A percentile compares a stretch with the other conserved stretches of the same genome.
These are phyloP conservation scores for Monilinia fructicola DNA, from an alignment of 2,329 filamentous ascomycete genomes.

Conservation along the genomic window DNA sequence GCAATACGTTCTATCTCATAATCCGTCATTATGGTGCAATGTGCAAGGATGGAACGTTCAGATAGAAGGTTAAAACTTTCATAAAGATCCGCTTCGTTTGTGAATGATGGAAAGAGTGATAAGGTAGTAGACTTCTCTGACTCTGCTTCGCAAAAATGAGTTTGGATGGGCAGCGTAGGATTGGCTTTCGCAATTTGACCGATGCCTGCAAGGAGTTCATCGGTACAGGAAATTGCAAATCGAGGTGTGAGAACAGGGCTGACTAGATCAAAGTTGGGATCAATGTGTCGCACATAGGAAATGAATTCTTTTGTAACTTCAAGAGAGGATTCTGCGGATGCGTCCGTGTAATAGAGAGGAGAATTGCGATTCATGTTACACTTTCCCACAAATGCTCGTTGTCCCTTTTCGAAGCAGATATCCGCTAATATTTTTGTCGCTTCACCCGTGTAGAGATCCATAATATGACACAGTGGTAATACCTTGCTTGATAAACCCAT, in stretches of 20 bases:
- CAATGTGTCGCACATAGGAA: slow-evolving; percentile 46
- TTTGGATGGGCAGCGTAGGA: slow-evolving; percentile 57
- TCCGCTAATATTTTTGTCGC: slow-evolving; percentile 84
- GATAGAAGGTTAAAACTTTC: slow-evolving; percentile 54
- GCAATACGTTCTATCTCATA: slow-evolving; percentile 53
- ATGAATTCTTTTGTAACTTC: slow-evolving; percentile 26
- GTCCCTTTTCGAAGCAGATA: slow-evolving; percentile 73
- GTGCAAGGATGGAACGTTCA: slow-evolving; percentile 59
- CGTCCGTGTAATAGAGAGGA: slow-evolving; percentile 55
- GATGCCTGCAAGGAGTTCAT: slow-evolving; percentile 54
- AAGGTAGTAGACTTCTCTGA: slow-evolving; percentile 58
- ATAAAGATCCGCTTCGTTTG: slow-evolving; percentile 61
- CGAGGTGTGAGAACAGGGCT: slow-evolving; percentile 50
- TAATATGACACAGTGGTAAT: slow-evolving; percentile 91
- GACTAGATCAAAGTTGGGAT: slow-evolving; percentile 48
- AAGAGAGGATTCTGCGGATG: slow-evolving; percentile 42
- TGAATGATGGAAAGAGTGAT: slow-evolving; percentile 55
- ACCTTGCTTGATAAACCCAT: slow-evolving; percentile 77
- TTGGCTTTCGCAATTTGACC: slow-evolving; percentile 53
- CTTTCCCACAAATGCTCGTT: slow-evolving; percentile 83
- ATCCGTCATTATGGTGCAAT: slow-evolving; percentile 62
- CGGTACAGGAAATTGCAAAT: slow-evolving; percentile 49
- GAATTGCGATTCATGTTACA: slow-evolving; percentile 68
- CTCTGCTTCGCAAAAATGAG: slow-evolving; percentile 65
- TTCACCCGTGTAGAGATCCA: slow-evolving; percentile 79